Percentiles rank a stretch among this genome's conserved stretches.
Evolutionary conservation across 768 basidiomycete genomes (phyloP).

Genomic region (Trametes cubensis): DNA sequence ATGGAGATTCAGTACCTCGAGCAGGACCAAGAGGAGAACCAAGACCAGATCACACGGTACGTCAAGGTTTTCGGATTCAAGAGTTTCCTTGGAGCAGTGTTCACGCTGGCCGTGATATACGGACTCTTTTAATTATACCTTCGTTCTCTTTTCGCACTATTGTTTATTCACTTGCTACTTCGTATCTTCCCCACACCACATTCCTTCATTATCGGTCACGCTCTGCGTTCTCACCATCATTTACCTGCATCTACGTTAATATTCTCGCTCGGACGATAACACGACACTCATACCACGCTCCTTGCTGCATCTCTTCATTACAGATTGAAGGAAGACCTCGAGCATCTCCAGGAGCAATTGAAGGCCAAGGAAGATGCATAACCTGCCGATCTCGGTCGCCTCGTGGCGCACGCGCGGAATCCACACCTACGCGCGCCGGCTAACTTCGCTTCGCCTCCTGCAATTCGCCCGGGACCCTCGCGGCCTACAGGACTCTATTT

Average conservation of each 20-base stretch:
- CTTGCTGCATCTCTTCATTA: conserved; percentile 18
- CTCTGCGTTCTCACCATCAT: conserved; percentile 25
- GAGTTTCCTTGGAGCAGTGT: conserved; percentile 53
- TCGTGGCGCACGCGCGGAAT: conserved; percentile 34
- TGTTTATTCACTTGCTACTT: conserved; percentile 39
- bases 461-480: conserved; percentile 15
- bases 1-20: conserved; percentile 85
- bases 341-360: conserved; percentile 47
- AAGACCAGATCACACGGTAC: conserved; percentile 79
- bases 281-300: conserved; percentile 27
- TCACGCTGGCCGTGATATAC: conserved; percentile 59
- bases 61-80: conserved; percentile 63
- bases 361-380: conserved; percentile 34
- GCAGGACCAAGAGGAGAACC: conserved; percentile 75
- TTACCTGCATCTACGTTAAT: conserved; percentile 13
- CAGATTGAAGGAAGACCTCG: conserved; percentile 74
- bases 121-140: conserved; percentile 35
- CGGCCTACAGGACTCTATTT: conserved; percentile 1
- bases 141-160: neutral
- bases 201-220: conserved; percentile 9
- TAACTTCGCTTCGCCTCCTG: conserved; percentile 22
- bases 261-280: conserved; percentile 21
- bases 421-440: conserved; percentile 16
- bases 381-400: conserved; percentile 29
- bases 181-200: conserved; percentile 1